Conservation (phyloP, 345 rosid species). For the Ceriops tagal region DNA sequence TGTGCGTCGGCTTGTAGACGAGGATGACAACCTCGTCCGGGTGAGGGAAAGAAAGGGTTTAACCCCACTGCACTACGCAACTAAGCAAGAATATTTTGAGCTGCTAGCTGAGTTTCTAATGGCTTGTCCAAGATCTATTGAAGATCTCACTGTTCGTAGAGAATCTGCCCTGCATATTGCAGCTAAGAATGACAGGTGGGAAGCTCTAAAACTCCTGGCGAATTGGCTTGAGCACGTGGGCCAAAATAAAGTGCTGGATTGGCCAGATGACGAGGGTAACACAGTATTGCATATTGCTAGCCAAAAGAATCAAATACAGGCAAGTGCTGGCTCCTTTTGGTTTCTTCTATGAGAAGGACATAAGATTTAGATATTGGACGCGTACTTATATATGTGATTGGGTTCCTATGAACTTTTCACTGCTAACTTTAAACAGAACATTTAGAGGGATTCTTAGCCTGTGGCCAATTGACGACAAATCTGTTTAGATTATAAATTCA, state of each 20-base stretch:
- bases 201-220: constrained; percentile 9
- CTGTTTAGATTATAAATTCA: too few species aligned
- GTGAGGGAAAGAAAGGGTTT: constrained; percentile 20
- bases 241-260: constrained; percentile 24
- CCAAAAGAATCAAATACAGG: constrained; percentile 20
- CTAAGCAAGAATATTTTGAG: neutral
- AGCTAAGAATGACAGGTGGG: neutral
- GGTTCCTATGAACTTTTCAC: too few species aligned
- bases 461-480: too few species aligned
- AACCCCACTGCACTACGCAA: constrained; percentile 17
- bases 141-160: constrained; percentile 20
- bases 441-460: too few species aligned
- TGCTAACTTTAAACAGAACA: too few species aligned
- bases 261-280: constrained; percentile 41
- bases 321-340: neutral
- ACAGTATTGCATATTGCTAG: constrained; percentile 37
- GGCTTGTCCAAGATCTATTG: constrained; percentile 22
- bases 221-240: neutral
- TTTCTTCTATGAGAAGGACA: neutral
- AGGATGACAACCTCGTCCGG: too few species aligned
- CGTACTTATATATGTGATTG: too few species aligned
- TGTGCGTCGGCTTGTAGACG: too few species aligned
- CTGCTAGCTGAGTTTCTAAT: neutral
- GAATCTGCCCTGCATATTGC: constrained; percentile 31
- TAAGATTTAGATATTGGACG: neutral